These are phyloP conservation scores for Metschnikowia proteae DNA, from an alignment of 805 yeast genomes.

Conservation along the genomic window DNA sequence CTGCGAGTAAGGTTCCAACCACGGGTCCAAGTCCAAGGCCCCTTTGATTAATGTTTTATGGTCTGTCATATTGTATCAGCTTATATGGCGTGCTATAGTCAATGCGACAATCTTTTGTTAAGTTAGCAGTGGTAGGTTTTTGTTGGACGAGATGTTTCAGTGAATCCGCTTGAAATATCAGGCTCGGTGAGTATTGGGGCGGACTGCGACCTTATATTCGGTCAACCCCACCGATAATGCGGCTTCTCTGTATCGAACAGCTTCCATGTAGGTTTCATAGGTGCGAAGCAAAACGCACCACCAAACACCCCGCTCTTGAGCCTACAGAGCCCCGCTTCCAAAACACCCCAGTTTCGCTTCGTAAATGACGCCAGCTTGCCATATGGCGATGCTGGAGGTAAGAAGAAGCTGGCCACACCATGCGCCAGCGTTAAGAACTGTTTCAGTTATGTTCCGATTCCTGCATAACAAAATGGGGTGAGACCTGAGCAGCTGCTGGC, in stretches of 20 bases:
- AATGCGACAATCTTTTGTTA: background rate
- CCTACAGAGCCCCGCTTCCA: background rate
- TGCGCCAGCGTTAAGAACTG: background rate
- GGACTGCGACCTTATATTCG: constrained; percentile 5
- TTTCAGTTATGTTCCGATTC: background rate
- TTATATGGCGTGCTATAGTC: background rate
- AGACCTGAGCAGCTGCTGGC: background rate
- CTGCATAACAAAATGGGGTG: background rate
- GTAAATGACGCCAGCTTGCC: too few species aligned
- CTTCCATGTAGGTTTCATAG: constrained; percentile 3
- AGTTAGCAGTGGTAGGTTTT: background rate
- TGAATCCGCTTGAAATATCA: background rate
- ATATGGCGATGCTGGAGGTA: too few species aligned
- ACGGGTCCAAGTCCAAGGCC: constrained; percentile 75
- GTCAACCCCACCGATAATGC: constrained; percentile 1
- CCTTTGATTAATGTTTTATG: constrained; percentile 38
- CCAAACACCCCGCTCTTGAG: background rate
- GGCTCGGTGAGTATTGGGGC: background rate
- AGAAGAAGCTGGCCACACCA: too few species aligned
- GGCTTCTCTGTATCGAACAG: constrained; percentile 3
- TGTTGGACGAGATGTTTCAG: background rate
- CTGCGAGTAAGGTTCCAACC: constrained; percentile 74
- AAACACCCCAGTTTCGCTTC: background rate
- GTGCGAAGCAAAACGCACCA: background rate
- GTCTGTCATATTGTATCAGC: background rate